A percentile compares a stretch with the other conserved stretches of the same genome.
phyloP scores from a whole-genome alignment of 1,284 basidiomycete genomes.

The Leccinum subrobustum region DNA sequence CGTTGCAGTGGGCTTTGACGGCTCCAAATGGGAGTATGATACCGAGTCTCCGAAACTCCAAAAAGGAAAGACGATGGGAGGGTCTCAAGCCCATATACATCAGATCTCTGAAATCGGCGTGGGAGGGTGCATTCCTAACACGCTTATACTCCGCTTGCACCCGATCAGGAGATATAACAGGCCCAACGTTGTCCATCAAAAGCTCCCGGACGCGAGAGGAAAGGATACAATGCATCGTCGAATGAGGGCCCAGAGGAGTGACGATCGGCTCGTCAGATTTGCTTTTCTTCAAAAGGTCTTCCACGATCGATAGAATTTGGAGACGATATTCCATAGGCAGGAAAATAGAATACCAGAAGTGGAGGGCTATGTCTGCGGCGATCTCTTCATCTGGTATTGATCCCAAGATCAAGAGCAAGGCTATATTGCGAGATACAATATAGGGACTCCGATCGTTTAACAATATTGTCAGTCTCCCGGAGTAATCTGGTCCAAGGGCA shows the following conservation, averaged over 20 bases:
- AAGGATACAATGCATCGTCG: conserved; percentile 21
- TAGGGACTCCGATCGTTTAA: conserved; percentile 36
- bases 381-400: conserved; percentile 25
- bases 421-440: conserved; percentile 36
- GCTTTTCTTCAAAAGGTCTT: conserved; percentile 19
- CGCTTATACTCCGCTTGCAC: conserved; percentile 27
- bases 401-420: conserved; percentile 39
- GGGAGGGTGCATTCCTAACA: conserved; percentile 28
- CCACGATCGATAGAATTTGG: conserved; percentile 20
- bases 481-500: conserved; percentile 24
- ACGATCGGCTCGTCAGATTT: conserved; percentile 1
- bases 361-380: conserved; percentile 43
- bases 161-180: conserved; percentile 20
- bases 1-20: conserved; percentile 36
- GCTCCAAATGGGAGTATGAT: conserved; percentile 46
- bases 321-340: conserved; percentile 35
- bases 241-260: conserved; percentile 16
- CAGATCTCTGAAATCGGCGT: conserved; percentile 36
- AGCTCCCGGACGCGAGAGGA: conserved; percentile 12
- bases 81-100: conserved; percentile 34
- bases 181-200: conserved; percentile 17
- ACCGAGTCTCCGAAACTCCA: conserved; percentile 39
- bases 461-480: conserved; percentile 29
- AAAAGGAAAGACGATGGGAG: conserved; percentile 42
- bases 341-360: conserved; percentile 45